Evolutionary conservation across 2,329 filamentous ascomycete species (phyloP).

Genomic region (Sclerotinia glacialis): DNA sequence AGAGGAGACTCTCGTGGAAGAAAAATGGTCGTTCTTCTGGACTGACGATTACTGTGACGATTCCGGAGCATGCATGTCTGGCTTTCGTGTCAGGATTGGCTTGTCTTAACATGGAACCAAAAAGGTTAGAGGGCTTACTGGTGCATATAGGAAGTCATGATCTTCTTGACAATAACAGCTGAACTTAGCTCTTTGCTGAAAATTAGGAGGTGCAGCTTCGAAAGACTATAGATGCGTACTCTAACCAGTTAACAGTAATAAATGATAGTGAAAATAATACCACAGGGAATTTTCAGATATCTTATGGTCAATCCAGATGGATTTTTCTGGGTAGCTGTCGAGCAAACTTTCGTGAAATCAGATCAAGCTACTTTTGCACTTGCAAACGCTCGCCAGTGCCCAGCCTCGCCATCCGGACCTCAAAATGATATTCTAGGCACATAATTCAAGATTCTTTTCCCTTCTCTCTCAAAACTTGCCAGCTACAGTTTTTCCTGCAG

Average conservation of each 20-base stretch:
- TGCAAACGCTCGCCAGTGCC: not conserved
- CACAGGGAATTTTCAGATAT: not conserved
- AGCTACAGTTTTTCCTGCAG: not conserved
- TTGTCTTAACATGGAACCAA: no score
- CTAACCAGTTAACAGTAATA: no score
- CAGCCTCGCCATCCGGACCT: not conserved
- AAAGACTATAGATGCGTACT: not conserved
- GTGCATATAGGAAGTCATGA: not conserved
- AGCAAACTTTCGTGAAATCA: not conserved
- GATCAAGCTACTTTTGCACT: not conserved
- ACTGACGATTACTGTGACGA: not conserved
- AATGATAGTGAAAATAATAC: not conserved
- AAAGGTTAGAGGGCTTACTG: not conserved
- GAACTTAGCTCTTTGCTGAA: no score
- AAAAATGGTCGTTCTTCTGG: not conserved
- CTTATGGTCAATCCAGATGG: not conserved
- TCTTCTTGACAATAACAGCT: not conserved
- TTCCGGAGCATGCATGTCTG: not conserved
- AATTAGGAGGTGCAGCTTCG: not conserved
- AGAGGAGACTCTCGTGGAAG: constrained; percentile 9
- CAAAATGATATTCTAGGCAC: not conserved
- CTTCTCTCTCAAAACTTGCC: not conserved
- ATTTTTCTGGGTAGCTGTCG: not conserved
- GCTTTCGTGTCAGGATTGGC: not conserved
- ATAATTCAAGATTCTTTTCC: not conserved